These are phyloP conservation scores for Penicillium canariense DNA, from an alignment of 495 filamentous ascomycete species.

Conservation along the genomic window DNA sequence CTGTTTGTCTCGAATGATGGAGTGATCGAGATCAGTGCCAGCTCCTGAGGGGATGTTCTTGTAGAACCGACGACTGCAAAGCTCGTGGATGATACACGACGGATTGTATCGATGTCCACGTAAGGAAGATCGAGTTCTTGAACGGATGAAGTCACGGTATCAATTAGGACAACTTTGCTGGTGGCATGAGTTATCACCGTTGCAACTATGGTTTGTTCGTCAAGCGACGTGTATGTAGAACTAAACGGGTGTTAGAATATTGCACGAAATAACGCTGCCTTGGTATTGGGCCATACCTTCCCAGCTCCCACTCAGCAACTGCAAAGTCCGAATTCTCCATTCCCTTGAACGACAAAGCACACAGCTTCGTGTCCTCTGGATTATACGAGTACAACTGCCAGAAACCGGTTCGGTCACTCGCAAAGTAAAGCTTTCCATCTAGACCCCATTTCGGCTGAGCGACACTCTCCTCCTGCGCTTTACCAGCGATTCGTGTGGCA, in stretches of 20 bases:
- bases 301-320: conserved; percentile 37
- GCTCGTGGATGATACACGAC: conserved; percentile 18
- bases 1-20: conserved; percentile 11
- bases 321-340: conserved; percentile 43
- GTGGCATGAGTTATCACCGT: conserved; percentile 26
- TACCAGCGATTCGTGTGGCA: conserved; percentile 29
- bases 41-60: conserved; percentile 20
- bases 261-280: not conserved
- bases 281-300: conserved; percentile 25
- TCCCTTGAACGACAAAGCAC: conserved; percentile 20
- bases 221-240: conserved; percentile 36
- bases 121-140: conserved; percentile 25
- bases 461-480: conserved; percentile 31
- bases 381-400: conserved; percentile 41
- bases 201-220: conserved; percentile 37
- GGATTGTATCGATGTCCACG: conserved; percentile 20
- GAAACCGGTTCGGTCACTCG: conserved; percentile 38
- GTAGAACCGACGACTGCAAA: conserved; percentile 24
- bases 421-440: conserved; percentile 45
- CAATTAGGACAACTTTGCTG: conserved; percentile 21
- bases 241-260: conserved; percentile 12
- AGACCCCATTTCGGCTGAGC: conserved; percentile 45
- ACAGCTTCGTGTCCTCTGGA: conserved; percentile 2
- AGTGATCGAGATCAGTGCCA: conserved; percentile 20
- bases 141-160: conserved; percentile 14